Evolutionary conservation across 257 asterid species (phyloP), one percentile per base, ranked within the genome.

Genomic region (Sherardia arvensis): DNA sequence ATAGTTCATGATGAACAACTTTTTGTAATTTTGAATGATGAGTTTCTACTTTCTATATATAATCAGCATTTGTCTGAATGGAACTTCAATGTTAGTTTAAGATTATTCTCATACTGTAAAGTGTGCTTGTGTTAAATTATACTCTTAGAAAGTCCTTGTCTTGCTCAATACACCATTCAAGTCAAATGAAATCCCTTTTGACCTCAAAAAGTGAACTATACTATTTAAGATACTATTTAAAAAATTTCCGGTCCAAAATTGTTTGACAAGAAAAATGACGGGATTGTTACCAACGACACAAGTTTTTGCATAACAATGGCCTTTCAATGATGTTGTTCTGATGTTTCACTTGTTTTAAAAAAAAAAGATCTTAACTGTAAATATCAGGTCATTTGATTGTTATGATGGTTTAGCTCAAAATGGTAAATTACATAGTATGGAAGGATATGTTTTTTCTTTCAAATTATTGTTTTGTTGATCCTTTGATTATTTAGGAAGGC

Each of bases 401-500:
- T 20, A 49, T 25, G 56, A 5, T n/a, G 51, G 51, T 43, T 20
- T 14, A 43, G 51, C 20, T 43, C 4, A 17, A 43, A 43, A 43
- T 43, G 51, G 51, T 4, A 43, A 43, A 43, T 43, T 15, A 43
- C n/a, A 1, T 7, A 43, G 51, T 15, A 4, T 43, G 17, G 21
- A 43, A 43, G 20, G 20, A 43, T 43, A 3, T 1, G 0, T 43
- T n/a, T n/a, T n/a, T n/a, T n/a, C n/a, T n/a, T n/a, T 43, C 51
- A 17, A n/a, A n/a, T n/a, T 22, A 23, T 53, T 22, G 58, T 0
- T 8, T 53, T 53, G 58, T 47, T 38, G 55, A 40, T 23, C 18
- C 66, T n/a, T 61, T 62, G 54, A 68, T 30, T 29, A 23, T 40
- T 4, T 18, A 63, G 43, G 49, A 70, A 63, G 64, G 20, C 76